Conservation (phyloP, 371 early-diverging fungal genomes). For the Syncephalastrum racemosum region DNA sequence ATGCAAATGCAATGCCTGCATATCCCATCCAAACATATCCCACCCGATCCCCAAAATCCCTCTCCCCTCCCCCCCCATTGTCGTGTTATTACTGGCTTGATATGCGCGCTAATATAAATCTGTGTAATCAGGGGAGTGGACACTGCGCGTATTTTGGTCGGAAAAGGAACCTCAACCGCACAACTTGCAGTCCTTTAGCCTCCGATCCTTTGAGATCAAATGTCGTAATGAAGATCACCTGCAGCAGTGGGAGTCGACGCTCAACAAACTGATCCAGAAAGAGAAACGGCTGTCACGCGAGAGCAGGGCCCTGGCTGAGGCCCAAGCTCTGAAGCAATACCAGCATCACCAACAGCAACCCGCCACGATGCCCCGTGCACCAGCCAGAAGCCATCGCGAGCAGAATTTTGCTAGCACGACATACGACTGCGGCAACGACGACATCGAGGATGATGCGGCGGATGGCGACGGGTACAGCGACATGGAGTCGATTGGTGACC, state of each 20-base stretch:
- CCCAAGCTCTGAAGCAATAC: slow-evolving; percentile 11
- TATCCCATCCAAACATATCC: too few species aligned
- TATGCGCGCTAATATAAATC: not conserved
- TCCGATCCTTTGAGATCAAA: slow-evolving; percentile 83
- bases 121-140: slow-evolving; percentile 26
- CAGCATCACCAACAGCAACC: slow-evolving; percentile 16
- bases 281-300: slow-evolving; percentile 19
- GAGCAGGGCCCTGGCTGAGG: slow-evolving; percentile 12
- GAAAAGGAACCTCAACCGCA: slow-evolving; percentile 23
- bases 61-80: too few species aligned
- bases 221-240: slow-evolving; percentile 92
- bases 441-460: slow-evolving; percentile 29
- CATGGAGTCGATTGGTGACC: slow-evolving; percentile 12
- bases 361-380: not conserved
- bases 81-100: not conserved
- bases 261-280: slow-evolving; percentile 53
- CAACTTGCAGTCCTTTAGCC: slow-evolving; percentile 44
- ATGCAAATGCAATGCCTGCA: slow-evolving; percentile 9
- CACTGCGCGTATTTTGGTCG: slow-evolving; percentile 35
- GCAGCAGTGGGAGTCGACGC: slow-evolving; percentile 77
- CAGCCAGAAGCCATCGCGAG: not conserved
- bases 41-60: too few species aligned
- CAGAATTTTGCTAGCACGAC: slow-evolving; percentile 5
- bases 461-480: slow-evolving; percentile 19
- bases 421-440: slow-evolving; percentile 18